Percentiles rank a stretch among this genome's conserved stretches.
phyloP scores from a whole-genome alignment of 371 early-diverging fungal genomes.

The Sanchytrium tribonematis region DNA sequence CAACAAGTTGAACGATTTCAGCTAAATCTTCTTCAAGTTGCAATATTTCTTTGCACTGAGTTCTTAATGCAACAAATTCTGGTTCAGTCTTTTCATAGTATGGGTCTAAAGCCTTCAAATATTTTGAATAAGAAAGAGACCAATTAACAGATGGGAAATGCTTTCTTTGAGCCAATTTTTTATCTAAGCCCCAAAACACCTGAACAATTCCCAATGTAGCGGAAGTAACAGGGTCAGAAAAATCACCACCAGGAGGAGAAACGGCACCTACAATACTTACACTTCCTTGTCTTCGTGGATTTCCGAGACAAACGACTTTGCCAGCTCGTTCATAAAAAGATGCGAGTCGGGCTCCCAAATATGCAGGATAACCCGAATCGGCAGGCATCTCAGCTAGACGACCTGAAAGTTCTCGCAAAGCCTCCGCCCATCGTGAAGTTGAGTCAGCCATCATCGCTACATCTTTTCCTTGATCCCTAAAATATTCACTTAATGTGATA shows the following conservation, averaged over 20 bases:
- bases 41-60: conserved; percentile 88
- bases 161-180: conserved; percentile 99
- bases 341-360: conserved; percentile 94
- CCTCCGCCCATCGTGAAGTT: conserved; percentile 99
- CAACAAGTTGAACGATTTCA: conserved; percentile 99
- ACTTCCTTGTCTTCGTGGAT: conserved; percentile 75
- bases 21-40: conserved; percentile 95
- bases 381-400: conserved; percentile 99
- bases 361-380: conserved; percentile 97
- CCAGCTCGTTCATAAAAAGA: conserved; percentile 99
- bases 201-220: conserved; percentile 98
- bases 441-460: conserved; percentile 99
- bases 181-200: conserved; percentile 99
- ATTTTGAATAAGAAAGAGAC: conserved; percentile 96
- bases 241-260: conserved; percentile 97
- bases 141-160: conserved; percentile 99
- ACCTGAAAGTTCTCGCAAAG: conserved; percentile 98
- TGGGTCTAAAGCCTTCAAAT: conserved; percentile 80
- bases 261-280: conserved; percentile 99
- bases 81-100: conserved; percentile 85
- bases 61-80: conserved; percentile 67
- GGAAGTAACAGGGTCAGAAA: conserved; percentile 97
- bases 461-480: conserved; percentile 99
- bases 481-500: conserved; percentile 99
- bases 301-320: conserved; percentile 79